Base-by-base conservation (phyloP, 352 stramenopile genomes). In the Pythium biforme region DNA sequence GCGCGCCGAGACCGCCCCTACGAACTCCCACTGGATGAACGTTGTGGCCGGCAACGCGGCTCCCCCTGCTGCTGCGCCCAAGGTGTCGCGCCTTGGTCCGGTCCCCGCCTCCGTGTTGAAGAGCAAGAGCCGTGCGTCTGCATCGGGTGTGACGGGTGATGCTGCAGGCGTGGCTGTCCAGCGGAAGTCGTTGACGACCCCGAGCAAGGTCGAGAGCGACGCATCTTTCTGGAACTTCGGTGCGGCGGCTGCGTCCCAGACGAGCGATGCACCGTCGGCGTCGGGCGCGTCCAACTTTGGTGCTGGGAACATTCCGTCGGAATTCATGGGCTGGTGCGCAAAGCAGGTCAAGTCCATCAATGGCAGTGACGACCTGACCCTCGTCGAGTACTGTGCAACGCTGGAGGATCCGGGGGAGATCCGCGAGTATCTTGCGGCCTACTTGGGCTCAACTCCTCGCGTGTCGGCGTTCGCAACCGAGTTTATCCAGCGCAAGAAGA, bases 381-480 rank as follows among this genome's bases (percentile, higher is more conserved):
- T 96, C 56, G 74, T 96, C 34, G 81, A 97, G 63, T 99, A 98
- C 65, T 98, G 94, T 67, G 97, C 96, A 70, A 98, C 94, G 26
- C 77, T 99, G 20, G 92, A 97, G 61, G 94, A 98, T 63, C 80
- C 88, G 15, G 85, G 83, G 37, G 95, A 99, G 71, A 98, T 99
- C 55, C 88, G 92, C 45, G 91, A 98, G 70, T 98, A 98, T 64
- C 75, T 99, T n/a, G 90, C 91, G 2, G 90, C 93, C 29, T 98
- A 99, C 67, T 77, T 99, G n/a, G 96, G 96, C 40, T 97, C 88
- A 15, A 98, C 92, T 45, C 84, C 94, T 14, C 89, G 95, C 69
- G 96, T 99, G n/a, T 98, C 95, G 20, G 94, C 88, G n/a, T 99
- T 99, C 72, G 96, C 96, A 33, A 97, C 89, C 20, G 96, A 98